These are phyloP conservation scores for Xylaria bambusicola DNA, from an alignment of 495 filamentous ascomycete genomes.

Conservation along the genomic window DNA sequence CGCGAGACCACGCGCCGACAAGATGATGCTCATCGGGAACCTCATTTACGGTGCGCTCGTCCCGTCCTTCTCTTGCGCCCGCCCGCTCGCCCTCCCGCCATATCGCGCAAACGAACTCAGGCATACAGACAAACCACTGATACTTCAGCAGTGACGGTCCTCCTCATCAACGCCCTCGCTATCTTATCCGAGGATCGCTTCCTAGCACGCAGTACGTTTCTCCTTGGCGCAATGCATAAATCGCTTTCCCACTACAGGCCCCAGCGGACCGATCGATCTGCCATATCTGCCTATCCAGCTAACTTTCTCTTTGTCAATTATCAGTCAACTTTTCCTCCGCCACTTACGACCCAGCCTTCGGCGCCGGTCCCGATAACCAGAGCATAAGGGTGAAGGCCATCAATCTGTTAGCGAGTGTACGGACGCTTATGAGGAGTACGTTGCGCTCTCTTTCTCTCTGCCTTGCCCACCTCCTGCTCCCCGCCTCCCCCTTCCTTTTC, in stretches of 20 bases:
- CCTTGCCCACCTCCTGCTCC: background rate
- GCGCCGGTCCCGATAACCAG: constrained; percentile 62
- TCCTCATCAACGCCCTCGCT: constrained; percentile 91
- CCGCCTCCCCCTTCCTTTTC: background rate
- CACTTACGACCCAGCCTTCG: constrained; percentile 71
- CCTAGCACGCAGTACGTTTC: constrained; percentile 82
- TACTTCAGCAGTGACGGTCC: constrained; percentile 74
- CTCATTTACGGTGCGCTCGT: constrained; percentile 71
- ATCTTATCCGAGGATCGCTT: constrained; percentile 98
- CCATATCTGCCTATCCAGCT: too few relatives aligned
- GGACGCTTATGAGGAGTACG: constrained; percentile 94
- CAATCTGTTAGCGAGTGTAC: constrained; percentile 85
- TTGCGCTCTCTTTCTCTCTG: constrained; percentile 23
- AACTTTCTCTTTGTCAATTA: background rate
- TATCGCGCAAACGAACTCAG: too few relatives aligned
- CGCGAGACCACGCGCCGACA: constrained; percentile 25
- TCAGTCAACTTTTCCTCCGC: constrained; percentile 80
- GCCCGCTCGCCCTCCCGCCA: background rate
- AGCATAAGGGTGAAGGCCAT: constrained; percentile 87
- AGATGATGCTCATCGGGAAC: constrained; percentile 72
- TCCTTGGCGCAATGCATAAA: too few relatives aligned
- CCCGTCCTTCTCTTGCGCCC: too few relatives aligned
- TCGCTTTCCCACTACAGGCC: too few relatives aligned
- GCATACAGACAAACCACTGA: too few relatives aligned
- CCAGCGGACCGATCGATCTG: too few relatives aligned